These are phyloP conservation scores for Lagenaria siceraria DNA, from an alignment of 306 rosid species.

Conservation along the genomic window DNA sequence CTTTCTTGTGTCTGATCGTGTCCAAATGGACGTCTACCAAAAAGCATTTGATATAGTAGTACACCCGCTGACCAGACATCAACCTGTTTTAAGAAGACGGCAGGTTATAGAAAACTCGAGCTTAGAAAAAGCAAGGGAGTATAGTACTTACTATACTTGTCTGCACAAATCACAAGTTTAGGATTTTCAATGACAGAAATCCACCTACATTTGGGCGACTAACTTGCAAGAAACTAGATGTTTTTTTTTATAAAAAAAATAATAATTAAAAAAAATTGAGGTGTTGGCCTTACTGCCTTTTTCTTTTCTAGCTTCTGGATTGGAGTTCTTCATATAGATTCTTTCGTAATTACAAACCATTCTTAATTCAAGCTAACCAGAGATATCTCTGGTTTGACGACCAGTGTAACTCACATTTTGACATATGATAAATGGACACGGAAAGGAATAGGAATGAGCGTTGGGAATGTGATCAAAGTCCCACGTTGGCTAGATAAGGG, in stretches of 20 bases:
- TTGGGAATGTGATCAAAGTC: too few species aligned
- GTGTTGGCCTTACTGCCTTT: not conserved
- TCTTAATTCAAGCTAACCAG: not conserved
- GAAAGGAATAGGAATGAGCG: not conserved
- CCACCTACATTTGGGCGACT: not conserved
- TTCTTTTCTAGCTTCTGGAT: not conserved
- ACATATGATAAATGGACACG: not conserved
- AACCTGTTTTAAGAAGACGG: conserved; percentile 45
- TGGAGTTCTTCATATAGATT: not conserved
- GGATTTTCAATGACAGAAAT: not conserved
- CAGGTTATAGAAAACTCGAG: conserved; percentile 7
- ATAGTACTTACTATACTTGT: not conserved
- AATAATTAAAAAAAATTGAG: too few species aligned
- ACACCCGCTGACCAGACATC: conserved; percentile 98
- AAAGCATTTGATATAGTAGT: conserved; percentile 88
- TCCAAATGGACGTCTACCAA: conserved; percentile 93
- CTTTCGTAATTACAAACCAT: not conserved
- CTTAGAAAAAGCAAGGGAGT: not conserved
- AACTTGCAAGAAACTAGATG: not conserved
- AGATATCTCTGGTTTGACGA: not conserved
- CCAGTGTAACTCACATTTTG: not conserved
- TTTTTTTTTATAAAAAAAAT: not conserved
- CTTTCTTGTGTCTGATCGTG: conserved; percentile 95
- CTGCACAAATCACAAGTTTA: not conserved
- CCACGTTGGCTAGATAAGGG: too few species aligned